Base-by-base conservation (phyloP, 345 rosid species). In the Bretschneidera sinensis region DNA sequence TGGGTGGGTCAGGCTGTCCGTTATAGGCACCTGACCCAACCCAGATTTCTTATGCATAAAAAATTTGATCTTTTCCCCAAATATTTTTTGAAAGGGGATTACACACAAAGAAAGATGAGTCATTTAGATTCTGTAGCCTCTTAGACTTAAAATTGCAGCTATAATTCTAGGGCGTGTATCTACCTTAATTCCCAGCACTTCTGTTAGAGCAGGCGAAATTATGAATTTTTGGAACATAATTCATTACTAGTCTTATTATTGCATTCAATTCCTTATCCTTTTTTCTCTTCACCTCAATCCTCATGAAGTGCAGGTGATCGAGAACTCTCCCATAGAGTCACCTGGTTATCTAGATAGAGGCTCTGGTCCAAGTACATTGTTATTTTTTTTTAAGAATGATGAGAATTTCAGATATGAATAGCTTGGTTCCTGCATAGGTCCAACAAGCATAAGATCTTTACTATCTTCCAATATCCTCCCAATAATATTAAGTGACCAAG, bases 271-370 rank as follows among this genome's bases (percentile, higher is more conserved):
- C 88, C 68, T 80, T 78, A 60, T 76, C 71, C 31, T 85, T 85
- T 70, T 80, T 83, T 51, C 85, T 78, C 76, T 80, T 83, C 51
- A 83, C 77, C 77, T 83, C 88, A 68, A 83, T 83, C 88, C 57
- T 83, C 88, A 11, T 67, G 82, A 45, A 78, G 80, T 45, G 63
- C 81, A 50, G 85, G 79, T 0, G 85, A 80, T 18, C 83, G 73
- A 50, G 78, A 57, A 72, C 75, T 76, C 69, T 83, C 85, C 83
- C 88, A 83, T 23, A 80, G 54, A 55, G 80, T 80, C 21, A 83
- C 82, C 21, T 80, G 83, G 53, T 72, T 83, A 61, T 80, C 81
- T 6, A 82, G 82, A 69, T 78, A 83, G 16, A 83, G 74, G 70
- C 71, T 74, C 67, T 77, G 83, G 57, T 83, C 88, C 73, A 83